Base-by-base conservation (phyloP, 2,329 filamentous ascomycete genomes). In the Monilinia fructicola region DNA sequence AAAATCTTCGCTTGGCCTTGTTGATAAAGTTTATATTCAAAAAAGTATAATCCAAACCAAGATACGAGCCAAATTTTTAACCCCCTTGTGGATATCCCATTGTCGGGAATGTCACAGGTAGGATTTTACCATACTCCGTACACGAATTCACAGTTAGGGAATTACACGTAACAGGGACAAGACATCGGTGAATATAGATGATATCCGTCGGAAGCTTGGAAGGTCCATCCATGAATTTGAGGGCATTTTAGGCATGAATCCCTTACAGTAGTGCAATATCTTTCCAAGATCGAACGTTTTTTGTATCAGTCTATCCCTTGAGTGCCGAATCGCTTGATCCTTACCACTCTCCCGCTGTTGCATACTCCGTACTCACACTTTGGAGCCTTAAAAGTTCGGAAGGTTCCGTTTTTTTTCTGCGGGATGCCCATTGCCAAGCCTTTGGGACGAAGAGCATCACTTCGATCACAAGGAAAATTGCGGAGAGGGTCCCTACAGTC, bases 211-310 rank as follows among this genome's bases (percentile, higher is more conserved):
- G 38, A 16, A n/a, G n/a, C 44, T 60, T 38, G 11, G 44, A 35
- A 26, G 58, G 58, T 23, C 28, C 28, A 61, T 38, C 56, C 58
- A 61, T 61, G 44, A 38, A 61, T 18, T 61, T 38, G 58, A 50
- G 28, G 28, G n/a, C n/a, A 50, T 26, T 44, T 50, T 21, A 26
- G 44, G 58, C 58, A 40, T 48, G n/a, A 38, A 14, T 50, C 4
- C 21, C 50, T 50, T 18, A 35, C 4, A 23, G 14, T 50, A 50
- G 16, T 21, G 28, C 28, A 23, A 44, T 16, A 46, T 31, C n/a
- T 60, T 23, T 50, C 16, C 6, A 50, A 50, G 7, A 9, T 10
- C 1, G 31, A 12, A 26, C 35, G 12, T 44, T 14, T 50, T 38
- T 60, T 50, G 23, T 21, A 50, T 26, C 28, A 61, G 14, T 50